phyloP scores from a whole-genome alignment of 2,329 filamentous ascomycete genomes.

The Colletotrichum limetticola region DNA sequence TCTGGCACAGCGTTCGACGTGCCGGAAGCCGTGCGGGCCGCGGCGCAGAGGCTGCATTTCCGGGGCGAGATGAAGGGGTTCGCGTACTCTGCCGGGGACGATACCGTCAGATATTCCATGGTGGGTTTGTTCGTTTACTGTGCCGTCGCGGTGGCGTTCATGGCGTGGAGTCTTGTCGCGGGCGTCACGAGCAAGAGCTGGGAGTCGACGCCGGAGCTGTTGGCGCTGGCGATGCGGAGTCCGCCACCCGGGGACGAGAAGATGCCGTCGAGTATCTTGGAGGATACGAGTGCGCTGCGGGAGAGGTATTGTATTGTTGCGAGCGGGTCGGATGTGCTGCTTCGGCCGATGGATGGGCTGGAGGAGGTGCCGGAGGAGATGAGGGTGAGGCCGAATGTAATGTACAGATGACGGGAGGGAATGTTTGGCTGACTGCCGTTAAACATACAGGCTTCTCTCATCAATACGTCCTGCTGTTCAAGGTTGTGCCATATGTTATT shows the following conservation, averaged over 20 bases:
- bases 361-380: not conserved
- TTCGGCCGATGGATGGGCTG: not conserved
- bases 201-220: slow-evolving; percentile 2
- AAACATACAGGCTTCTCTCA: too few species aligned
- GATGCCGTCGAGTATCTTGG: slow-evolving; percentile 10
- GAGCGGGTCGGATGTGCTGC: not conserved
- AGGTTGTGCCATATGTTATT: too few species aligned
- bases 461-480: too few species aligned
- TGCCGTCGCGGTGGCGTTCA: not conserved
- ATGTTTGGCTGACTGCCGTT: too few species aligned
- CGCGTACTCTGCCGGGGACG: not conserved
- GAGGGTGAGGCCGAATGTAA: not conserved
- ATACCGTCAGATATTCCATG: not conserved
- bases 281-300: not conserved
- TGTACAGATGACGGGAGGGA: not conserved
- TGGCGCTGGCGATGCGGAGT: slow-evolving; percentile 20
- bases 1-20: not conserved
- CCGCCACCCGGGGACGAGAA: not conserved
- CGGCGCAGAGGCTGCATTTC: not conserved
- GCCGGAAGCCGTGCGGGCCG: too few species aligned
- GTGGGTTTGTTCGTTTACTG: slow-evolving; percentile 4
- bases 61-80: not conserved
- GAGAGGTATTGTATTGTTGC: slow-evolving; percentile 1
- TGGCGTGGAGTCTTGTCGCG: not conserved
- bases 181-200: slow-evolving; percentile 7